These are phyloP conservation scores for Penicillium pancosmium DNA, from an alignment of 495 filamentous ascomycete species.

Conservation along the genomic window DNA sequence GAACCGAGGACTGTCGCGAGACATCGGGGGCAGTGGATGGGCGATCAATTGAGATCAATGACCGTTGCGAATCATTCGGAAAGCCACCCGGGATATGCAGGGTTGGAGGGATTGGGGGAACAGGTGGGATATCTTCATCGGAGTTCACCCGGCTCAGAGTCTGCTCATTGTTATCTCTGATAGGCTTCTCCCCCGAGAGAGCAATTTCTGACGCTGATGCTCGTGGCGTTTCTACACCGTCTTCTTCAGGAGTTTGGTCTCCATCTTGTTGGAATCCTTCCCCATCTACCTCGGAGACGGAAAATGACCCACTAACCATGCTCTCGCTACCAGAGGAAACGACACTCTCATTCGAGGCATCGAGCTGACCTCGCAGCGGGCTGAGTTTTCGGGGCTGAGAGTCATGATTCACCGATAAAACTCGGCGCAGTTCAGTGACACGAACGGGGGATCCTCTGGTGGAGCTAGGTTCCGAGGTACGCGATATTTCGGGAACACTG, in stretches of 20 bases:
- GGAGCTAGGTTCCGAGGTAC: slow-evolving; percentile 55
- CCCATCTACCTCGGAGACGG: slow-evolving; percentile 39
- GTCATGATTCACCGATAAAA: slow-evolving; percentile 57
- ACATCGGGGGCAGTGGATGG: slow-evolving; percentile 40
- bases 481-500: slow-evolving; percentile 52
- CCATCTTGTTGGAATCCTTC: slow-evolving; percentile 35
- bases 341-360: slow-evolving; percentile 40
- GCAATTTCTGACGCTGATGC: slow-evolving; percentile 27
- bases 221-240: slow-evolving; percentile 41
- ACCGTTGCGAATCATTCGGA: slow-evolving; percentile 43
- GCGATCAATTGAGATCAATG: slow-evolving; percentile 29
- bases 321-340: slow-evolving; percentile 50
- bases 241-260: slow-evolving; percentile 22
- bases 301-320: slow-evolving; percentile 46
- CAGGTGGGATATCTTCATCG: slow-evolving; percentile 41
- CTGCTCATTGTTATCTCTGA: slow-evolving; percentile 6
- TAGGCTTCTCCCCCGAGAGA: slow-evolving; percentile 15
- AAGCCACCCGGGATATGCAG: slow-evolving; percentile 43
- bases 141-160: slow-evolving; percentile 16
- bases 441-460: slow-evolving; percentile 70
- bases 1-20: slow-evolving; percentile 25
- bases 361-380: slow-evolving; percentile 41
- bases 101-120: slow-evolving; percentile 44
- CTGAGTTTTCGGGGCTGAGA: slow-evolving; percentile 39
- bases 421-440: slow-evolving; percentile 84